phyloP scores from a whole-genome alignment of 1,139 yeast genomes.

The Blastobotrys proliferans region DNA sequence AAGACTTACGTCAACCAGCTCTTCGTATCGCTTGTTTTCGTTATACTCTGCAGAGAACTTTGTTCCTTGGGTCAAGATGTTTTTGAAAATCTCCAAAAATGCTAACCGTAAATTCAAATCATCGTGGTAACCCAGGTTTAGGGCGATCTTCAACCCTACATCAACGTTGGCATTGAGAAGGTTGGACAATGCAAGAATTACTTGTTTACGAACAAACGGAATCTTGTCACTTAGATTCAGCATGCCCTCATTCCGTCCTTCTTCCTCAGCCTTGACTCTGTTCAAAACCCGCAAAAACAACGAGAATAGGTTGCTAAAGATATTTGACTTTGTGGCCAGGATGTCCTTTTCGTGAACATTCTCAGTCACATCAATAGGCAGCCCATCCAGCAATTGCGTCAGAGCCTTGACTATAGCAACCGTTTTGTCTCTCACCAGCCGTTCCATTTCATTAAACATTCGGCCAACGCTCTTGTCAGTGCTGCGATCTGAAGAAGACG shows the following conservation, averaged over 20 bases:
- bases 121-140: conserved; percentile 74
- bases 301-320: conserved; percentile 70
- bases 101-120: conserved; percentile 63
- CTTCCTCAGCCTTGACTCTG: conserved; percentile 41
- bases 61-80: conserved; percentile 50
- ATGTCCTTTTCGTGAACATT: conserved; percentile 46
- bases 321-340: conserved; percentile 54
- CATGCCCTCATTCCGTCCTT: conserved; percentile 13
- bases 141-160: conserved; percentile 70
- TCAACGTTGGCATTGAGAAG: conserved; percentile 69
- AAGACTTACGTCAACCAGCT: conserved; percentile 30
- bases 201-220: conserved; percentile 45
- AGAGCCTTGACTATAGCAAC: conserved; percentile 27
- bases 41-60: conserved; percentile 32
- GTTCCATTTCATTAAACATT: conserved; percentile 23
- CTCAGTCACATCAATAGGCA: conserved; percentile 34
- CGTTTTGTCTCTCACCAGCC: conserved; percentile 24
- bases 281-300: conserved; percentile 68
- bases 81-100: conserved; percentile 71
- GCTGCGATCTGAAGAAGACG: conserved; percentile 14
- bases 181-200: conserved; percentile 65
- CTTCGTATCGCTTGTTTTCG: conserved; percentile 30
- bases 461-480: conserved; percentile 16
- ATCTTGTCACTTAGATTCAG: conserved; percentile 16
- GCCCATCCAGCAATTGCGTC: conserved; percentile 27